Evolutionary conservation across 2,329 filamentous ascomycete species (phyloP).

Genomic region (Nannizzia gypsea): DNA sequence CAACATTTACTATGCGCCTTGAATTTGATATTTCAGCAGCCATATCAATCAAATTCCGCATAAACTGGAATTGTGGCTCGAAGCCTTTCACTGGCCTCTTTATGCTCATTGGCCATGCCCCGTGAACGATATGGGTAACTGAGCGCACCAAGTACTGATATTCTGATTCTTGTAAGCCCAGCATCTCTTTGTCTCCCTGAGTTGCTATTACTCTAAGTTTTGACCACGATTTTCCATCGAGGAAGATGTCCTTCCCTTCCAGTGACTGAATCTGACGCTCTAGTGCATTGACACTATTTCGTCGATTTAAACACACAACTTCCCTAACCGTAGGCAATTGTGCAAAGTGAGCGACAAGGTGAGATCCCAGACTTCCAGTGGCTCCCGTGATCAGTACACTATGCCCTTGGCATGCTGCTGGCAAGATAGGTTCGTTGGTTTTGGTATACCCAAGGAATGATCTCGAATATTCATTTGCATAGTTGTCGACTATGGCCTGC

Average conservation of each 20-base stretch:
- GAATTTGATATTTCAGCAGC: constrained; percentile 25
- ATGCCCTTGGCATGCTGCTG: constrained; percentile 6
- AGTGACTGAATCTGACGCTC: constrained; percentile 28
- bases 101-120: constrained; percentile 46
- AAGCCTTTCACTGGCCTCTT: constrained; percentile 41
- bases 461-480: constrained; percentile 17
- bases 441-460: constrained; percentile 14
- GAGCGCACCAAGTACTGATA: constrained; percentile 30
- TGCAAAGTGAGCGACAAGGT: constrained; percentile 30
- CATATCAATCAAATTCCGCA: constrained; percentile 41
- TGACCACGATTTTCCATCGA: constrained; percentile 13
- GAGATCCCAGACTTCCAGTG: constrained; percentile 31
- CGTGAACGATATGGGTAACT: constrained; percentile 44
- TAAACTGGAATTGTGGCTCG: constrained; percentile 39
- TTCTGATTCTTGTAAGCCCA: constrained; percentile 36
- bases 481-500: constrained; percentile 4
- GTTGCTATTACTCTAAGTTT: constrained; percentile 40
- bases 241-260: constrained; percentile 16
- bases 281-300: constrained; percentile 18
- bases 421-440: not conserved
- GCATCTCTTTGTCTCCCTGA: constrained; percentile 36
- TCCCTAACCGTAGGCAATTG: constrained; percentile 20
- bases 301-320: constrained; percentile 40
- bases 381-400: constrained; percentile 33
- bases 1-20: constrained; percentile 15